Percentiles rank a stretch among this genome's conserved stretches.
Conservation (phyloP, 1,139 yeast species). For the Protomyces arabidopsidicola region DNA sequence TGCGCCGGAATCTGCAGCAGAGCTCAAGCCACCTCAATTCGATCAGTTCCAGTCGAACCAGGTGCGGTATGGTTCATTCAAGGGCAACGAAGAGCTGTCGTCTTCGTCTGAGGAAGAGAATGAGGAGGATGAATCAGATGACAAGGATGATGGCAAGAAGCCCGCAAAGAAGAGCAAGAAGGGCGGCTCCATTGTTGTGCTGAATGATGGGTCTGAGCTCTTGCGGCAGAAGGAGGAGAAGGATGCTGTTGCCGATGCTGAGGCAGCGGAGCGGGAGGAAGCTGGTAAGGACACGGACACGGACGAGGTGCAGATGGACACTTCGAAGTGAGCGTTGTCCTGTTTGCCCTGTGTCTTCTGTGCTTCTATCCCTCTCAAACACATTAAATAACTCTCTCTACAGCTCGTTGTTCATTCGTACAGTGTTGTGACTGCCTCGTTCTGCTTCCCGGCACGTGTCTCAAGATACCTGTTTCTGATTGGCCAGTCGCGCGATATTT, state of each 20-base stretch:
- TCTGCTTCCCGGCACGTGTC: neutral
- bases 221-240: slow-evolving; percentile 12
- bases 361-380: too few relatives aligned
- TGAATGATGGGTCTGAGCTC: slow-evolving; percentile 25
- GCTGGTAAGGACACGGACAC: neutral
- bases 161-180: neutral
- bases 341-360: neutral
- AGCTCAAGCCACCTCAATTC: slow-evolving; percentile 25
- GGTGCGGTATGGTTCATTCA: slow-evolving; percentile 5
- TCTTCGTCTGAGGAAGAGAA: neutral
- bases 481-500: neutral
- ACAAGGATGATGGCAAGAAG: neutral
- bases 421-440: neutral
- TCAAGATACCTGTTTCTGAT: neutral
- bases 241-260: slow-evolving; percentile 4
- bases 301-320: slow-evolving; percentile 3
- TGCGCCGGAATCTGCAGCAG: slow-evolving; percentile 36
- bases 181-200: slow-evolving; percentile 9
- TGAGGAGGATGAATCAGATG: neutral
- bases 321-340: neutral
- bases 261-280: slow-evolving; percentile 18
- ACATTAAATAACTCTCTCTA: neutral
- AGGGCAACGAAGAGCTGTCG: neutral
- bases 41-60: slow-evolving; percentile 10
- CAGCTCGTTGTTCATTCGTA: neutral